Base-by-base conservation (phyloP, 495 filamentous ascomycete genomes). In the Trypethelium eluteriae region DNA sequence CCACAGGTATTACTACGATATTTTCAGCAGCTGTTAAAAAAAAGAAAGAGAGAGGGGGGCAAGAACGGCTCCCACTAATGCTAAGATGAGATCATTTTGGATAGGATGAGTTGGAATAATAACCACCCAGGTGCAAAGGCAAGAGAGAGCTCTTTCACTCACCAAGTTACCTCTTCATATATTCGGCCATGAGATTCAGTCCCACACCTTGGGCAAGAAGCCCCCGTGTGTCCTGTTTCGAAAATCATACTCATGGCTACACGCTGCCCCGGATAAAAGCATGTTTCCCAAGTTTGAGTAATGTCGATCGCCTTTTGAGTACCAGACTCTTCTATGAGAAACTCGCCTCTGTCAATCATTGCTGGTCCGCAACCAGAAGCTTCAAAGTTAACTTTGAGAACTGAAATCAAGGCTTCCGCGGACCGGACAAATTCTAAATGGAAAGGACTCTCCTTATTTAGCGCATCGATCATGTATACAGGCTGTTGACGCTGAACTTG, bases 401-500 rank as follows among this genome's bases (percentile, higher is more conserved):
- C 41, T 46, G 41, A 5, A 6, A 6, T 46, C 5, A 46, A 46
- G 41, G 41, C 41, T 5, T 46, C 41, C 6, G 41, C 5, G 5
- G 41, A 46, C 14, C 41, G 5, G 5, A 46, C 14, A 14, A 46
- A 46, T 46, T 46, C 41, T 14, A 46, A 46, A 14, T 72, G 68
- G 59, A 76, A 75, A 11, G 75, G 74, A 44, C 35, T 70, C 12
- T 63, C 10, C 59, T 62, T 62, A 18, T 71, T 71, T 2, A 74
- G 44, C 2, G 75, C 75, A 64, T 77, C 74, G 9, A 71, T 68
- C 11, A 76, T 61, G 41, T 70, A 73, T 9, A 76, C 74, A 11
- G 75, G 75, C 67, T 75, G 73, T 62, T 76, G 70, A 2, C 72
- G 71, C 32, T 76, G 64, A 57, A 76, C 61, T 65, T 75, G 75